Evolutionary conservation across 768 basidiomycete species (phyloP), one percentile per base, ranked within the genome.

Genomic region (Sporobolomyces phaffii): DNA sequence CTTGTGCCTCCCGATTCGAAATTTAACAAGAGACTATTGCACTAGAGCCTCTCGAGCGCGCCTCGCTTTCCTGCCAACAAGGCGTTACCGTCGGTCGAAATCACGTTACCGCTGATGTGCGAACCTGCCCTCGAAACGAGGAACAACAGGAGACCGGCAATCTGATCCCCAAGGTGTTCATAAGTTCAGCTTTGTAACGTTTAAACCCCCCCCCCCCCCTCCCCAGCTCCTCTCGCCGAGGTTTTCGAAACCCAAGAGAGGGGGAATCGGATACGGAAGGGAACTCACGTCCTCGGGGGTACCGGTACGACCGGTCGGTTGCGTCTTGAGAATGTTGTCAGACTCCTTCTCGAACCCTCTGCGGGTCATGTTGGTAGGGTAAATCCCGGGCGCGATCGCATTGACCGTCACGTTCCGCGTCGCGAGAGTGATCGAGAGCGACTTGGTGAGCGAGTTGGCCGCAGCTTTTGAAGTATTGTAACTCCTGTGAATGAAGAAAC

Each of bases 401-500:
- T 72, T 72, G 83, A 83, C 31, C 40, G 81, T 80, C 70, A 87
- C 82, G 0, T 81, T 80, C 64, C 84, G 83, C 56, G 73, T 76
- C 1, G 84, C 85, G 13, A 86, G 79, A 6, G 83, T 76, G 34
- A 81, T 81, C 0, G 82, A 85, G 34, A 87, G 79, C 68, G 83
- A 80, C 31, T 82, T 79, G 0, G 73, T 69, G 52, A 73, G 77
- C 60, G 85, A 85, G 73, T 83, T 82, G 54, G 84, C 77, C 11
- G 80, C 84, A 9, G 83, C 83, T 71, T 87, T 87, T n/a, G 82
- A 82, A 13, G 84, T 82, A 41, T 84, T 81, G 73, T 86, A 86
- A 31, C 45, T 47, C 45, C 45, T 47, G n/a, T 22, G 40, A 41
- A 47, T n/a, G n/a, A n/a, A n/a, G n/a, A n/a, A n/a, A n/a, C n/a